phyloP scores from a whole-genome alignment of 129 eudicot genomes.

The Dittrichia graveolens region DNA sequence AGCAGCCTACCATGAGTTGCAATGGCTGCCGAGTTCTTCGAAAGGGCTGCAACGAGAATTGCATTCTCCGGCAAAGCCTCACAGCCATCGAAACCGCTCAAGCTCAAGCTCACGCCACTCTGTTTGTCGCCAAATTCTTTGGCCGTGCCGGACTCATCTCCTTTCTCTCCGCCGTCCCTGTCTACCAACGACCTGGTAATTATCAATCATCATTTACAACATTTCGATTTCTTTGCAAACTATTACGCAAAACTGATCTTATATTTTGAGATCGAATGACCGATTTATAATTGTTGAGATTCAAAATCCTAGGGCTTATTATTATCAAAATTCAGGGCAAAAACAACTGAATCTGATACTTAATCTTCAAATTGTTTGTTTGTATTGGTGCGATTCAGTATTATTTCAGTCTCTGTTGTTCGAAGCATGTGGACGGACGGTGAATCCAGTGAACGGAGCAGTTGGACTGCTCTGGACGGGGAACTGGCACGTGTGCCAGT shows the following conservation, averaged over 20 bases:
- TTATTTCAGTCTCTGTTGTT: conserved; percentile 39
- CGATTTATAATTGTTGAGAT: too few species aligned
- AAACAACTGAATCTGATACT: neutral
- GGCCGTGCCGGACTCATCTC: conserved; percentile 45
- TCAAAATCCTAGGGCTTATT: too few species aligned
- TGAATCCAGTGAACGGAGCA: conserved; percentile 58
- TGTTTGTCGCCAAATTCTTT: conserved; percentile 43
- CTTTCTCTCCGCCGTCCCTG: conserved; percentile 41
- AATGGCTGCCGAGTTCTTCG: conserved; percentile 84
- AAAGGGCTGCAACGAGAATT: conserved; percentile 76
- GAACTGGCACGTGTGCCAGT: conserved; percentile 73
- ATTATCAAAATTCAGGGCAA: neutral
- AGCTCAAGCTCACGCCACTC: conserved; percentile 71
- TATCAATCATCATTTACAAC: neutral
- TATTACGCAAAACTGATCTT: too few species aligned
- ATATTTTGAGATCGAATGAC: too few species aligned
- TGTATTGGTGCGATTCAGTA: conserved; percentile 36
- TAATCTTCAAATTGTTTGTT: neutral
- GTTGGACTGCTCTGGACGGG: conserved; percentile 75
- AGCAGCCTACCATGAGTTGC: conserved; percentile 54
- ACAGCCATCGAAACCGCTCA: conserved; percentile 50
- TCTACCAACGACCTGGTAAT: conserved; percentile 41
- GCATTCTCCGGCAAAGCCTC: conserved; percentile 68
- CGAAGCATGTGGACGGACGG: conserved; percentile 43
- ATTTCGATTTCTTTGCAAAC: too few species aligned